Evolutionary conservation across 2,329 filamentous ascomycete species (phyloP).

Genomic region (Fusarium oligoseptatum): DNA sequence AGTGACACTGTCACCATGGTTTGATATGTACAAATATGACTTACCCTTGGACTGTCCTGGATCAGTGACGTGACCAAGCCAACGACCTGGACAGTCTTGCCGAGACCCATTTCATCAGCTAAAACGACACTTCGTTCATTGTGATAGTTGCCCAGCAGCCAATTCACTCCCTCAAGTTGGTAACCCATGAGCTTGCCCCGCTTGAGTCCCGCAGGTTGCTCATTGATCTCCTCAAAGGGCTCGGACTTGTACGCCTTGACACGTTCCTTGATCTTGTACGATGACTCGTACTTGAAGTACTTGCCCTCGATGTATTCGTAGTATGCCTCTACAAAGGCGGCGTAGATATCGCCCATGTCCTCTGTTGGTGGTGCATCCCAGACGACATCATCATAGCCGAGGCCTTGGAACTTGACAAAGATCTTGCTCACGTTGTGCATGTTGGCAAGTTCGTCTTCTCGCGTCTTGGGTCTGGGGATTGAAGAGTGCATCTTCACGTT

Average conservation of each 20-base stretch:
- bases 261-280: conserved; percentile 73
- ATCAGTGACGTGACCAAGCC: conserved; percentile 82
- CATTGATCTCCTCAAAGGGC: conserved; percentile 76
- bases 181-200: conserved; percentile 92
- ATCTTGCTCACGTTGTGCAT: conserved; percentile 80
- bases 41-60: conserved; percentile 69
- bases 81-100: conserved; percentile 96
- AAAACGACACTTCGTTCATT: conserved; percentile 86
- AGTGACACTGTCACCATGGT: conserved; percentile 6
- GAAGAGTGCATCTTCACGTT: conserved; percentile 71
- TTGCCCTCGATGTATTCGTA: conserved; percentile 86
- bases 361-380: conserved; percentile 86
- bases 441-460: conserved; percentile 78
- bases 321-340: conserved; percentile 86
- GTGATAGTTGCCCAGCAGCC: conserved; percentile 93
- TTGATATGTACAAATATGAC: background rate
- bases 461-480: conserved; percentile 66
- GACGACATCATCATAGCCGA: conserved; percentile 90
- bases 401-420: conserved; percentile 91
- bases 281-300: conserved; percentile 72
- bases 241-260: conserved; percentile 75
- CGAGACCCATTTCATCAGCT: conserved; percentile 97
- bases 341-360: conserved; percentile 76
- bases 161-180: conserved; percentile 93
- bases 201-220: conserved; percentile 80